These are phyloP conservation scores for Camillea tinctor DNA, from an alignment of 2,329 filamentous ascomycete species.

Conservation along the genomic window DNA sequence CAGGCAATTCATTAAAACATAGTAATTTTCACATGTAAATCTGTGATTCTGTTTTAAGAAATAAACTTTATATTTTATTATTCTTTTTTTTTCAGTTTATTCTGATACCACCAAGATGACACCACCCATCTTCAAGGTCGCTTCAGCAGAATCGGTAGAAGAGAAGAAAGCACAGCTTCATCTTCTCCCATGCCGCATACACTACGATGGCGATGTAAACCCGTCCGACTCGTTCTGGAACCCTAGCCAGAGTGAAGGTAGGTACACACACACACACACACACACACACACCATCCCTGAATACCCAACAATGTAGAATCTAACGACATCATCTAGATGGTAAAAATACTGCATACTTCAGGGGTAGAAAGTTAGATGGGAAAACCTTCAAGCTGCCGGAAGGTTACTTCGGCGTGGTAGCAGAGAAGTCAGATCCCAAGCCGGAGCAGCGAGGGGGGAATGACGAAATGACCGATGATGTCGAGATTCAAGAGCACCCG, in stretches of 20 bases:
- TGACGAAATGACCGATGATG: conserved; percentile 34
- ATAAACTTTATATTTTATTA: too few species aligned
- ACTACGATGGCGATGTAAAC: conserved; percentile 72
- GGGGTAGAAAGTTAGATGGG: conserved; percentile 76
- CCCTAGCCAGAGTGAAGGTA: conserved; percentile 50
- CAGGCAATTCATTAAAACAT: background rate
- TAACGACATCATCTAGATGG: conserved; percentile 41
- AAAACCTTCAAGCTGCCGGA: conserved; percentile 64
- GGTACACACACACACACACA: too few species aligned
- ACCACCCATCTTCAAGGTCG: conserved; percentile 26
- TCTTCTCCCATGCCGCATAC: conserved; percentile 76
- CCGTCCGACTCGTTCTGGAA: conserved; percentile 68
- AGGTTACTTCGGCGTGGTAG: conserved; percentile 67
- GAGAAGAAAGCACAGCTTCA: conserved; percentile 39
- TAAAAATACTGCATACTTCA: conserved; percentile 63
- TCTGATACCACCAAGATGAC: conserved; percentile 22
- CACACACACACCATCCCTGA: too few species aligned
- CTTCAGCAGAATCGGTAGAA: conserved; percentile 12
- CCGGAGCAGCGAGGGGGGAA: conserved; percentile 24
- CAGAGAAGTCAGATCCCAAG: conserved; percentile 44
- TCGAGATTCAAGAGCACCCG: conserved; percentile 44
- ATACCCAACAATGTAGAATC: background rate
- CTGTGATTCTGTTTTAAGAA: background rate
- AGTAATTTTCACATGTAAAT: background rate
- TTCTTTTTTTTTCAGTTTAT: background rate